Base-by-base conservation (phyloP, 176 grass and related monocot species). In the Musa acuminata region DNA sequence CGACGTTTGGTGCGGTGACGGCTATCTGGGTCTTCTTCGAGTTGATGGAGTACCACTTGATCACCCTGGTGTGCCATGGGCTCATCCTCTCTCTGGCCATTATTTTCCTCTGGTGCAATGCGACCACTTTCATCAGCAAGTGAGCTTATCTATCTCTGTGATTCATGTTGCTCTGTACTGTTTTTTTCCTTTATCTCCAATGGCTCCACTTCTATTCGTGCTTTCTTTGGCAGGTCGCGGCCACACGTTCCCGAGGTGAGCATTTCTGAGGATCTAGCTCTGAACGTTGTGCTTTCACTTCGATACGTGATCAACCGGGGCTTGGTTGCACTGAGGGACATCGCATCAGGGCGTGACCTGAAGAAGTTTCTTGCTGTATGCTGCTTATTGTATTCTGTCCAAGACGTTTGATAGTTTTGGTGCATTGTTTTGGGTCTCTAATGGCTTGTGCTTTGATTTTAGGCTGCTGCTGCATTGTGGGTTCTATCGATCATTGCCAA, bases 1-100 rank as follows among this genome's bases (percentile, higher is more conserved):
- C 77, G 43, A 84, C 86, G 11, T 78, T 91, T 49, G 86, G 88
- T 13, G 79, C 81, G 60, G 85, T 86, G 66, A 91, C 92, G 5
- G 71, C 87, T 52, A 62, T 96, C 35, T 96, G 86, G 92, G 64
- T 89, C 63, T 76, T 91, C 49, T 91, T 96, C 1, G 88, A 96
- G 86, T 65, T 91, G 50, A 81, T 89, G 9, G 80, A 96, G 73
- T 96, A 83, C 76, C 86, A 84, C 73, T 55, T 91, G 72, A 25
- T 96, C 20, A 67, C 84, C 62, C 88, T 96, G 67, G 49, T 91
- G 53, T 96, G 82, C 71, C 73, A 91, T 49, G 62, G 75, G 20
- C 81, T 89, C 75, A 88, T 96, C 51, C 78, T 77, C 52, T 22
- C 74, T 0, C 68, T 96, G 48, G 55, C 53, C 11, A 74, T 82